Conservation (phyloP, 176 grass and related monocot genomes). For the Thalia dealbata region DNA sequence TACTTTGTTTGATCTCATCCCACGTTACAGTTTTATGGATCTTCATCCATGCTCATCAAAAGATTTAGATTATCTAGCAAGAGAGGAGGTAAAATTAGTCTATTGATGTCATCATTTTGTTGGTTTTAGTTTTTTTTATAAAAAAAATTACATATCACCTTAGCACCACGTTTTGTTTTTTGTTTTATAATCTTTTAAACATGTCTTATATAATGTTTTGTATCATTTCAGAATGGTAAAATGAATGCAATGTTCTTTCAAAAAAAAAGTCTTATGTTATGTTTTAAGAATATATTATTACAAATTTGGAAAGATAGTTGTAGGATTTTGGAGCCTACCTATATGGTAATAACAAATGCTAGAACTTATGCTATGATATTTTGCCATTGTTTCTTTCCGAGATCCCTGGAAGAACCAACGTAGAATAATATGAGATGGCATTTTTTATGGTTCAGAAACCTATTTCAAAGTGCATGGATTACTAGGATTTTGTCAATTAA, state of each 20-base stretch:
- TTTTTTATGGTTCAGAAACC: not conserved
- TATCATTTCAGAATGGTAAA: too few relatives aligned
- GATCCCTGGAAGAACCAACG: not conserved
- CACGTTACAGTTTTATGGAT: slow-evolving; percentile 79
- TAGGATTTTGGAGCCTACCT: not conserved
- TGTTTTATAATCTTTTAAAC: not conserved
- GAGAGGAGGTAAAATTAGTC: slow-evolving; percentile 52
- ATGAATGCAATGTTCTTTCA: too few relatives aligned
- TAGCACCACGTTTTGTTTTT: not conserved
- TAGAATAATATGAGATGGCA: not conserved
- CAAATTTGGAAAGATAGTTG: not conserved
- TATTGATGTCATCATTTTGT: not conserved
- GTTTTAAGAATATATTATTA: not conserved
- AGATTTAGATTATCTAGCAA: slow-evolving; percentile 90
- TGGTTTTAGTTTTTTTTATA: not conserved
- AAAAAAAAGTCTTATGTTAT: too few relatives aligned
- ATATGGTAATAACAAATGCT: not conserved
- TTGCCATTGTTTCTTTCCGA: too few relatives aligned
- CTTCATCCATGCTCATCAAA: slow-evolving; percentile 92
- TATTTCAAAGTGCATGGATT: not conserved
- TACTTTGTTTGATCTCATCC: slow-evolving; percentile 64
- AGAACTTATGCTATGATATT: too few relatives aligned
- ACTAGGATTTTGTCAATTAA: not conserved
- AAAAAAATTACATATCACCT: not conserved
- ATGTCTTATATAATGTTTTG: too few relatives aligned